Evolutionary conservation across 179 eudicot genomes (phyloP).

Genomic region (Patellifolia procumbens): DNA sequence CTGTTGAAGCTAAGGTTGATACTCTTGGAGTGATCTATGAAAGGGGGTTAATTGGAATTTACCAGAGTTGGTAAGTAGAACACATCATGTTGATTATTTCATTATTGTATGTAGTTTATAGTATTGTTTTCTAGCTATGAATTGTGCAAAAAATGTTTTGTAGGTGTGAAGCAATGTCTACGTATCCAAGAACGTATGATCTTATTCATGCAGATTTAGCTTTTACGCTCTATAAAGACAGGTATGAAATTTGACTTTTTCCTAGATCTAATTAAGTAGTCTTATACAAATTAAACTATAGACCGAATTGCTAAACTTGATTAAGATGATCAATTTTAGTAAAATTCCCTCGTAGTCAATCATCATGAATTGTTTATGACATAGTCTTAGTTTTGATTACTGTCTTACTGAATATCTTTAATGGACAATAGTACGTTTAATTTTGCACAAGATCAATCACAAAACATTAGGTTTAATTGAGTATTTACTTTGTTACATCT

Average conservation of each 20-base stretch:
- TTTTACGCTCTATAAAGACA: conserved; percentile 64
- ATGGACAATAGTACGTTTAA: too few species aligned
- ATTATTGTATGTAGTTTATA: neutral
- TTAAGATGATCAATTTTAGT: too few species aligned
- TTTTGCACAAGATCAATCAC: too few species aligned
- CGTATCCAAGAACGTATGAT: conserved; percentile 85
- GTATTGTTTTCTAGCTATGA: neutral
- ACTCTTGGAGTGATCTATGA: conserved; percentile 83
- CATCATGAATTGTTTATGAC: too few species aligned
- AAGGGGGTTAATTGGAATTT: conserved; percentile 87
- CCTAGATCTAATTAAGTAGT: too few species aligned
- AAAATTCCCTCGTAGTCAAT: too few species aligned
- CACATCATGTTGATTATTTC: too few species aligned
- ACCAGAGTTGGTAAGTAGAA: conserved; percentile 70
- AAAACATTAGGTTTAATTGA: too few species aligned
- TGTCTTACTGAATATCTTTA: too few species aligned
- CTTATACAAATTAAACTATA: too few species aligned
- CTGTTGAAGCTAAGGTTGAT: conserved; percentile 62
- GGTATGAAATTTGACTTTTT: conserved; percentile 31
- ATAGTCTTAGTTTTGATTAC: too few species aligned
- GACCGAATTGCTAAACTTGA: neutral
- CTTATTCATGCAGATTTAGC: conserved; percentile 70
- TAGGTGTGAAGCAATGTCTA: conserved; percentile 96
- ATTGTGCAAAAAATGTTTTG: neutral
- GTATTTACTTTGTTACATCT: too few species aligned